A percentile compares a stretch with the other conserved stretches of the same genome.
Conservation (phyloP, 441 rosid species). For the Melianthus villosus region DNA sequence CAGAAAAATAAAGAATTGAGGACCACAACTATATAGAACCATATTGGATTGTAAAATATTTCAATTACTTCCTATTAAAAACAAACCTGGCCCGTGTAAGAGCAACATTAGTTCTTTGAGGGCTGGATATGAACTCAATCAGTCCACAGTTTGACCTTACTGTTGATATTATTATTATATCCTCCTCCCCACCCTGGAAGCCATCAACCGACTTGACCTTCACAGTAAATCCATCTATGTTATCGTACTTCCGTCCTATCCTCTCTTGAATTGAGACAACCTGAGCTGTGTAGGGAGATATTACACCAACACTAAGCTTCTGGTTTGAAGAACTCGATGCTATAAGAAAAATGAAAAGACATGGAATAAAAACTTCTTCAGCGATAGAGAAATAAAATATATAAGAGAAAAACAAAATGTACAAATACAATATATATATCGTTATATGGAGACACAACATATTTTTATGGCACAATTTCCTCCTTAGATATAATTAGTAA, state of each 20-base stretch:
- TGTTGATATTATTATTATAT: slow-evolving; percentile 20
- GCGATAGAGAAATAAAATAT: background rate
- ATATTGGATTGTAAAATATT: background rate
- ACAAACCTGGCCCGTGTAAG: slow-evolving; percentile 23
- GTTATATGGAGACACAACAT: background rate
- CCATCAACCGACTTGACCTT: slow-evolving; percentile 21
- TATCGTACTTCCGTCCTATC: slow-evolving; percentile 11
- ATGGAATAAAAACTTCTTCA: background rate
- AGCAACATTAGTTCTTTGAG: slow-evolving; percentile 20
- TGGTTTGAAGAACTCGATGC: slow-evolving; percentile 12
- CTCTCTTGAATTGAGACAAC: slow-evolving; percentile 16
- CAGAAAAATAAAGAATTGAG: background rate
- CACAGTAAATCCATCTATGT: slow-evolving; percentile 12
- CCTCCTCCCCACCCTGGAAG: slow-evolving; percentile 29
- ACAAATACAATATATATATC: background rate
- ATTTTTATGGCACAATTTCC: background rate
- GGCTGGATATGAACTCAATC: slow-evolving; percentile 14
- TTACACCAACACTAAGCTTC: slow-evolving; percentile 19
- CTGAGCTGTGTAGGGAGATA: slow-evolving; percentile 26
- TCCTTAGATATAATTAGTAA: background rate
- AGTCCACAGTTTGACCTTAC: slow-evolving; percentile 18
- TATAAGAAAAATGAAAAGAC: slow-evolving; percentile 4
- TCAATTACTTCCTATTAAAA: no score
- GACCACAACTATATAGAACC: background rate
- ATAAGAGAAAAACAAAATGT: background rate